These are phyloP conservation scores for Entomortierella chlamydospora DNA, from an alignment of 192 early-diverging fungal genomes.

Conservation along the genomic window DNA sequence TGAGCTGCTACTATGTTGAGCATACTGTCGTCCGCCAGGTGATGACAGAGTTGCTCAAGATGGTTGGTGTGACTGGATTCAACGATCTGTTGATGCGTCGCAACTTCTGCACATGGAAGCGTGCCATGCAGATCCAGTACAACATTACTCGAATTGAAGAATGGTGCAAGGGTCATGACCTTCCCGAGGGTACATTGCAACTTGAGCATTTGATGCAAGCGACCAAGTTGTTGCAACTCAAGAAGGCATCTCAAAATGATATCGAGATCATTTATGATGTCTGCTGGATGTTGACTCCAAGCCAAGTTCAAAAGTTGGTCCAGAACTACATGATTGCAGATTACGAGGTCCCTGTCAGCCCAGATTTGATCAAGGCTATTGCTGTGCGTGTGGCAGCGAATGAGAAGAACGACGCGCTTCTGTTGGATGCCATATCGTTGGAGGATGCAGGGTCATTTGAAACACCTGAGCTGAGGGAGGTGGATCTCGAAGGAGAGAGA, in stretches of 20 bases:
- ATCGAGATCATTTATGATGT: constrained; percentile 99
- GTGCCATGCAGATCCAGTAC: constrained; percentile 99
- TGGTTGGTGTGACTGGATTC: constrained; percentile 95
- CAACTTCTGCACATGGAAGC: constrained; percentile 99
- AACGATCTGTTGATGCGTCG: constrained; percentile 98
- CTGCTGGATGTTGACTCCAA: constrained; percentile 94
- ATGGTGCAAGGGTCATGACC: constrained; percentile 97
- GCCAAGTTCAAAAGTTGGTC: constrained; percentile 98
- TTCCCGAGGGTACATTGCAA: constrained; percentile 90
- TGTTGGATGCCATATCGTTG: constrained; percentile 84
- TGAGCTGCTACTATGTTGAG: constrained; percentile 98
- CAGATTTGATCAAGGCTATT: constrained; percentile 91
- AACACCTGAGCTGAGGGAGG: constrained; percentile 61
- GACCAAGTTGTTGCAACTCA: constrained; percentile 96
- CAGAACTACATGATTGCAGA: constrained; percentile 96
- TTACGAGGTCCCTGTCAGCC: constrained; percentile 91
- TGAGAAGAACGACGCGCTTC: constrained; percentile 90
- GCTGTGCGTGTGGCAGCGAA: constrained; percentile 83
- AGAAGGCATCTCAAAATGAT: constrained; percentile 85
- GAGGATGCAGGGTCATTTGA: constrained; percentile 72
- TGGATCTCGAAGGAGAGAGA: constrained; percentile 49
- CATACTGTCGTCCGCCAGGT: constrained; percentile 92
- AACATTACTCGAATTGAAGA: constrained; percentile 97
- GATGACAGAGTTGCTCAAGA: constrained; percentile 92
- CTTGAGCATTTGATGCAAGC: constrained; percentile 96